These are phyloP conservation scores for Mimosa bimucronata DNA, from an alignment of 306 rosid genomes.

Conservation along the genomic window DNA sequence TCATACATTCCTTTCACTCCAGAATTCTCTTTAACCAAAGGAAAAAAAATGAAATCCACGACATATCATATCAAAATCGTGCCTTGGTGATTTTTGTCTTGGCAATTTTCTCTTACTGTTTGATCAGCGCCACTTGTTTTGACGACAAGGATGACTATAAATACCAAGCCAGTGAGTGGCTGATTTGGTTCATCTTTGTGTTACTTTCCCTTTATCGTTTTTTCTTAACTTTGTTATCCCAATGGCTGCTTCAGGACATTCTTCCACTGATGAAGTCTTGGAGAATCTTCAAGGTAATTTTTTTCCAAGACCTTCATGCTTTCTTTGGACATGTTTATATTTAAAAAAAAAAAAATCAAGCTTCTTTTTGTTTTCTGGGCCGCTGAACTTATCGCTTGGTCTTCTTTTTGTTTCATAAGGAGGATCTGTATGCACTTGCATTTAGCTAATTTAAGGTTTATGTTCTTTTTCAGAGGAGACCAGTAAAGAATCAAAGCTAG, in stretches of 20 bases:
- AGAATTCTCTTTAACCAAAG: neutral
- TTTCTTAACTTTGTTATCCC: neutral
- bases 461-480: neutral
- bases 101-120: neutral
- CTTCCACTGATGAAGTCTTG: slow-evolving; percentile 21
- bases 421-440: neutral
- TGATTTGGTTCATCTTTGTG: neutral
- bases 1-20: neutral
- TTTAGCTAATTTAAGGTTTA: neutral
- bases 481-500: slow-evolving; percentile 6
- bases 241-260: slow-evolving; percentile 20
- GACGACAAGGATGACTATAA: neutral
- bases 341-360: neutral
- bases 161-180: neutral
- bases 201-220: neutral
- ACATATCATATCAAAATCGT: neutral
- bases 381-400: neutral
- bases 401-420: neutral
- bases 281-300: neutral
- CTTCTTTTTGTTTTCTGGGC: neutral
- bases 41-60: neutral
- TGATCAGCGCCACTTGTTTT: neutral
- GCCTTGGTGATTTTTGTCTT: neutral
- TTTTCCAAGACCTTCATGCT: neutral
- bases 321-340: neutral